Base-by-base conservation (phyloP, 768 basidiomycete species). In the Mycena alexandri region DNA sequence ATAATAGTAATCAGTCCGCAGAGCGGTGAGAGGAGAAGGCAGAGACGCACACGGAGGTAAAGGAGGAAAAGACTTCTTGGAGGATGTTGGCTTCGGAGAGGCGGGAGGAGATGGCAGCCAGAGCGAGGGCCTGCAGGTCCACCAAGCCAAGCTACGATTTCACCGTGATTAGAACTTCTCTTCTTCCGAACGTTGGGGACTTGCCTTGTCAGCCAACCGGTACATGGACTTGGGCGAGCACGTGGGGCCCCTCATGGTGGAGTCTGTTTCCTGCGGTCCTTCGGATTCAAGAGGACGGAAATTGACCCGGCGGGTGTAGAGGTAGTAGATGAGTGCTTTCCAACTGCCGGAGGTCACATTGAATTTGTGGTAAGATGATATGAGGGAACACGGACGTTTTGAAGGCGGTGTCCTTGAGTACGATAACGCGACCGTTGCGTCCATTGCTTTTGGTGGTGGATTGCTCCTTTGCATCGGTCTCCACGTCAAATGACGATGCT, bases 201-300 rank as follows among this genome's bases (percentile, higher is more conserved):
- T n/a, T 34, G 81, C 83, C 76, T 83, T 82, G 33, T 72, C 70
- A 6, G 83, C 82, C 13, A 84, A 72, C 16, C 80, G 78, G 63
- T 82, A 84, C 79, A 84, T 83, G 0, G 82, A 83, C 58, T 84
- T 84, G 0, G 82, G 79, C 5, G 82, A 84, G 50, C 82, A 83
- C 19, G 38, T 54, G 2, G n/a, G 25, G n/a, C n/a, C n/a, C n/a
- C n/a, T n/a, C n/a, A n/a, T n/a, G n/a, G n/a, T n/a, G n/a, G n/a
- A n/a, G n/a, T n/a, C n/a, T n/a, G n/a, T n/a, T n/a, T n/a, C n/a
- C n/a, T n/a, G n/a, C n/a, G n/a, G n/a, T 25, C 48, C 63, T 14
- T 71, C 60, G 7, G 75, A 78, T n/a, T 68, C 75, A 36, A 36
- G 13, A 16, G 43, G 7, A 46, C 17, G 43, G 48, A 70, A 70